Evolutionary conservation across 345 rosid species (phyloP).

Genomic region (Acer campestre): DNA sequence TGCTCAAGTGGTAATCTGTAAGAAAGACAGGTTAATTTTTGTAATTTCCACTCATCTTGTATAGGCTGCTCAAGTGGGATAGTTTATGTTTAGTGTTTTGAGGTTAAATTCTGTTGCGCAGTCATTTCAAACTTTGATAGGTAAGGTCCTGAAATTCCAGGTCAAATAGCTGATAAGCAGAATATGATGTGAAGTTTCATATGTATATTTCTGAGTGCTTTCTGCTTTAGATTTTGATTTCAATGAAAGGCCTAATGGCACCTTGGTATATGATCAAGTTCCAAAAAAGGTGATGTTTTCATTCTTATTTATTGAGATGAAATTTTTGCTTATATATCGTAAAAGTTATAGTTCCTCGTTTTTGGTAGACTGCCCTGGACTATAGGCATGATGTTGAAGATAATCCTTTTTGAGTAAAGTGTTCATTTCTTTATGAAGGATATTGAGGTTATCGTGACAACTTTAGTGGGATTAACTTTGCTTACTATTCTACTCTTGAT

Average conservation of each 20-base stretch:
- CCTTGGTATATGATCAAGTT: background rate
- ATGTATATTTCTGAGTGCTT: background rate
- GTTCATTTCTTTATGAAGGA: background rate
- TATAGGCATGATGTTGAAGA: background rate
- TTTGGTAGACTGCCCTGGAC: background rate
- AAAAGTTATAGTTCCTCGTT: background rate
- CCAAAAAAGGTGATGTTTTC: background rate
- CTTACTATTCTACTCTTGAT: background rate
- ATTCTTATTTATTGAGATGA: background rate
- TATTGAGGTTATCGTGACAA: background rate
- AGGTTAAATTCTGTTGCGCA: background rate
- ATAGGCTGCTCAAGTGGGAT: background rate
- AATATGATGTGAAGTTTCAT: background rate
- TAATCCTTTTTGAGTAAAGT: background rate
- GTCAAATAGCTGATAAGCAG: too few species aligned
- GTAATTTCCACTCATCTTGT: background rate
- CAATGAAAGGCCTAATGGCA: background rate
- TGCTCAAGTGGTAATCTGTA: background rate
- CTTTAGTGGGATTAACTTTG: background rate
- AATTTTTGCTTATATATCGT: too few species aligned
- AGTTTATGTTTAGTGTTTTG: background rate
- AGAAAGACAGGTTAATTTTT: background rate
- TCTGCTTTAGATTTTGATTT: background rate
- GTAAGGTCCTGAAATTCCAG: too few species aligned
- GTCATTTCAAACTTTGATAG: background rate